A percentile compares a stretch with the other conserved stretches of the same genome.
Evolutionary conservation across 1,284 basidiomycete genomes (phyloP).

Genomic region (Boletus hoseneyae): DNA sequence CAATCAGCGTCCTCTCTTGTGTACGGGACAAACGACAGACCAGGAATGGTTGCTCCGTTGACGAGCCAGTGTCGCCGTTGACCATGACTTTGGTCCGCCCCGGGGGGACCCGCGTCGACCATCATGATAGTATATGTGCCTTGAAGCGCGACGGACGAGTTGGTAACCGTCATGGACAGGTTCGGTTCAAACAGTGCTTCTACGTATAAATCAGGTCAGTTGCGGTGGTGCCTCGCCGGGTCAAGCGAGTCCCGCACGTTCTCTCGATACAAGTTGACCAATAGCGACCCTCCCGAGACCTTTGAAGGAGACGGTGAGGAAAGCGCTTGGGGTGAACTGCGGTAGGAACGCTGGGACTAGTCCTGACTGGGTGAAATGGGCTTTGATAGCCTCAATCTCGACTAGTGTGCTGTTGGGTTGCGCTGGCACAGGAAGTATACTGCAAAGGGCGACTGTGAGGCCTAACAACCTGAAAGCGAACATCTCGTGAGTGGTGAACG

Average conservation of each 20-base stretch:
- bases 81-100: constrained; percentile 48
- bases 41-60: constrained; percentile 56
- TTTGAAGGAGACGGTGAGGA: constrained; percentile 51
- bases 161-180: constrained; percentile 47
- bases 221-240: neutral
- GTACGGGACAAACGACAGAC: constrained; percentile 23
- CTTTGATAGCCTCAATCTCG: constrained; percentile 52
- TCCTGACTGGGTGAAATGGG: constrained; percentile 55
- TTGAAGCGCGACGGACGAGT: constrained; percentile 40
- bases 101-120: constrained; percentile 66
- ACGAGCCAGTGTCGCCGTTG: constrained; percentile 80
- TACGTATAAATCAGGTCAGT: constrained; percentile 23
- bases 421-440: constrained; percentile 37
- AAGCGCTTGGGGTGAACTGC: constrained; percentile 53
- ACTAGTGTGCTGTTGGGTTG: constrained; percentile 40
- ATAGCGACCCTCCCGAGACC: constrained; percentile 48
- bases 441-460: constrained; percentile 37
- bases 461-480: constrained; percentile 23
- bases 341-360: constrained; percentile 58
- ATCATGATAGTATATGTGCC: constrained; percentile 65
- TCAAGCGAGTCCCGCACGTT: constrained; percentile 41
- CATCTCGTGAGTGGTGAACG: constrained; percentile 13
- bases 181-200: constrained; percentile 53
- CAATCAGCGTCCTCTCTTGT: constrained; percentile 1
- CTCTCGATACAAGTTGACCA: constrained; percentile 56